These are phyloP conservation scores for Colletotrichum simmondsii DNA, from an alignment of 2,329 filamentous ascomycete genomes.

Conservation along the genomic window DNA sequence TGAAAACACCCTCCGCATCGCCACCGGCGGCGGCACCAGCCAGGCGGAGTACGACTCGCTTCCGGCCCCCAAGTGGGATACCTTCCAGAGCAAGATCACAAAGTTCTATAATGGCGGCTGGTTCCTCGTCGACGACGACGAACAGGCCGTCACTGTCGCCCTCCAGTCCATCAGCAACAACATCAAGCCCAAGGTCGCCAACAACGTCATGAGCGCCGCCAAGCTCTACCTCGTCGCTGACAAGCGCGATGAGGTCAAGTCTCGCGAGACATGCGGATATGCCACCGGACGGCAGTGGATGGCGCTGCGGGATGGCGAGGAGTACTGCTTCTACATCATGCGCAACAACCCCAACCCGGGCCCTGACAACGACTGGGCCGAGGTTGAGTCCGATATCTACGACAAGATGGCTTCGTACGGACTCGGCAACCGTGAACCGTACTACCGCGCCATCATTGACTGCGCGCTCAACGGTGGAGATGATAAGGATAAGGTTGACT, in stretches of 20 bases:
- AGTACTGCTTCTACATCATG: slow-evolving; percentile 29
- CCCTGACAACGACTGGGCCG: slow-evolving; percentile 14
- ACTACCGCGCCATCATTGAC: slow-evolving; percentile 17
- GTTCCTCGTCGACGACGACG: slow-evolving; percentile 27
- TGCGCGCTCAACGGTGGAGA: slow-evolving; percentile 11
- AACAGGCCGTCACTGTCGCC: slow-evolving; percentile 7
- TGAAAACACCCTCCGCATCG: slow-evolving; percentile 11
- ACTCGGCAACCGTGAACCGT: slow-evolving; percentile 4
- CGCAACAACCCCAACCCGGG: slow-evolving; percentile 5
- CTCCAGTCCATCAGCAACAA: slow-evolving; percentile 14
- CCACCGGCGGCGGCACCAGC: slow-evolving; percentile 10
- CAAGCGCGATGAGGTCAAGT: background rate
- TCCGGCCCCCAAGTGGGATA: slow-evolving; percentile 19
- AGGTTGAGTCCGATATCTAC: slow-evolving; percentile 3
- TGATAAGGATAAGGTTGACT: slow-evolving; percentile 43
- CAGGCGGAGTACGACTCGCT: slow-evolving; percentile 17
- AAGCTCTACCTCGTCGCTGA: slow-evolving; percentile 18
- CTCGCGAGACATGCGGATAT: slow-evolving; percentile 6
- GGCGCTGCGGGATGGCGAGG: background rate
- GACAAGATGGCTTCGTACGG: slow-evolving; percentile 13
- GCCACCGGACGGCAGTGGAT: slow-evolving; percentile 11
- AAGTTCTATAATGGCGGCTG: slow-evolving; percentile 33
- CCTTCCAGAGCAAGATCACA: slow-evolving; percentile 16
- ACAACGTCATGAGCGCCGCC: slow-evolving; percentile 20
- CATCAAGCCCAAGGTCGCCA: slow-evolving; percentile 30